These are phyloP conservation scores for Chaetomium sp. DNA, from an alignment of 2,329 filamentous ascomycete species.

Conservation along the genomic window DNA sequence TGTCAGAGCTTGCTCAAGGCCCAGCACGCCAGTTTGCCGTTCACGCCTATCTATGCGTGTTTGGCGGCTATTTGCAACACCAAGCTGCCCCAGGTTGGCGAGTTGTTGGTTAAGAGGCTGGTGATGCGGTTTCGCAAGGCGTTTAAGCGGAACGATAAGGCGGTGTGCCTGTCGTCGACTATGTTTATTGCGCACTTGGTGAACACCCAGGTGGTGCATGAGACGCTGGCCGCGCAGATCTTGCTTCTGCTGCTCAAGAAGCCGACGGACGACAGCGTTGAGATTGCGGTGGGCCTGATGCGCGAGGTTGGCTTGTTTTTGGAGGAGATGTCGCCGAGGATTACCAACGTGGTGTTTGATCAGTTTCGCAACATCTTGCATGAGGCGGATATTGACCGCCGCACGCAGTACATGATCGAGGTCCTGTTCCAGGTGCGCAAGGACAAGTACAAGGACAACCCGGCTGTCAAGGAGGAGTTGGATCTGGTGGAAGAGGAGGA, in stretches of 20 bases:
- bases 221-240: conserved; percentile 89
- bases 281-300: conserved; percentile 91
- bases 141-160: conserved; percentile 94
- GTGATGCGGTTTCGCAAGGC: conserved; percentile 92
- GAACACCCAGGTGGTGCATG: conserved; percentile 93
- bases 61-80: conserved; percentile 97
- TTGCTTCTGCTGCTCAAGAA: conserved; percentile 87
- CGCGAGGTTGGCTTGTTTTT: conserved; percentile 89
- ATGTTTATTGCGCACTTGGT: conserved; percentile 93
- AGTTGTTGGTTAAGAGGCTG: conserved; percentile 77
- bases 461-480: conserved; percentile 81
- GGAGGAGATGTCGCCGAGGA: conserved; percentile 88
- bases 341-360: conserved; percentile 86
- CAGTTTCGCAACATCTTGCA: conserved; percentile 93
- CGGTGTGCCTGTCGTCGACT: conserved; percentile 85
- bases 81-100: conserved; percentile 89
- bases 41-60: conserved; percentile 91
- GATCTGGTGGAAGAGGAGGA: conserved; percentile 97
- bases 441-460: conserved; percentile 94
- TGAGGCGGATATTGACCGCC: conserved; percentile 94
- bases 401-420: conserved; percentile 99
- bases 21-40: conserved; percentile 89
- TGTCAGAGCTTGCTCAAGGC: conserved; percentile 98
- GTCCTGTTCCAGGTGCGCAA: conserved; percentile 95
- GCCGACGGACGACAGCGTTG: conserved; percentile 93